Conservation (phyloP, 2,329 filamentous ascomycete species). For the Claviceps humidiphila region DNA sequence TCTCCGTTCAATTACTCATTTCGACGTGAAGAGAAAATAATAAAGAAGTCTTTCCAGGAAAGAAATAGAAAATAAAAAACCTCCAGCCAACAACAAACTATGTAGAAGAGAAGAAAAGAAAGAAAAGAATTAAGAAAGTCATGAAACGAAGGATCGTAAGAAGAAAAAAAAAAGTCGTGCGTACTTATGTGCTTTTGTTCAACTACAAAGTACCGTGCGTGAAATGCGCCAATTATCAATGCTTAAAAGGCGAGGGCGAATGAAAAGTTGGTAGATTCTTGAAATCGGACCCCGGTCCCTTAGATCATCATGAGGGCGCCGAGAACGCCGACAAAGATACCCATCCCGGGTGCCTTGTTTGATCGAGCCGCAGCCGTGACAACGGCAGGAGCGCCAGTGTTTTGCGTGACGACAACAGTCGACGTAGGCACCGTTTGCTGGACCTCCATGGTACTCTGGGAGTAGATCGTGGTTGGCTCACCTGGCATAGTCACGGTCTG, state of each 20-base stretch:
- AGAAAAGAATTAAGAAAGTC: not conserved
- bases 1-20: not conserved
- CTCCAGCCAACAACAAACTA: no score
- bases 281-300: not conserved
- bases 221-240: not conserved
- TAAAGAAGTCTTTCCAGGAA: not conserved
- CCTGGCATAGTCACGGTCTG: slow-evolving; percentile 25
- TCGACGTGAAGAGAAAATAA: no score
- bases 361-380: slow-evolving; percentile 11
- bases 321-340: slow-evolving; percentile 12
- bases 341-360: slow-evolving; percentile 21
- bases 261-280: not conserved
- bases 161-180: not conserved
- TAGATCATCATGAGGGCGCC: slow-evolving; percentile 8
- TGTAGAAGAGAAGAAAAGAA: not conserved
- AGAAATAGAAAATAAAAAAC: not conserved
- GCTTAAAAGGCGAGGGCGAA: not conserved
- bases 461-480: slow-evolving; percentile 23
- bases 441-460: slow-evolving; percentile 24
- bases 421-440: slow-evolving; percentile 9
- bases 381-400: slow-evolving; percentile 8
- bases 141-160: not conserved
- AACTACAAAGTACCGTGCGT: no score
- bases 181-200: no score
- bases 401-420: slow-evolving; percentile 11